Conservation (phyloP, 2,329 filamentous ascomycete species). For the Fonsecaea erecta region DNA sequence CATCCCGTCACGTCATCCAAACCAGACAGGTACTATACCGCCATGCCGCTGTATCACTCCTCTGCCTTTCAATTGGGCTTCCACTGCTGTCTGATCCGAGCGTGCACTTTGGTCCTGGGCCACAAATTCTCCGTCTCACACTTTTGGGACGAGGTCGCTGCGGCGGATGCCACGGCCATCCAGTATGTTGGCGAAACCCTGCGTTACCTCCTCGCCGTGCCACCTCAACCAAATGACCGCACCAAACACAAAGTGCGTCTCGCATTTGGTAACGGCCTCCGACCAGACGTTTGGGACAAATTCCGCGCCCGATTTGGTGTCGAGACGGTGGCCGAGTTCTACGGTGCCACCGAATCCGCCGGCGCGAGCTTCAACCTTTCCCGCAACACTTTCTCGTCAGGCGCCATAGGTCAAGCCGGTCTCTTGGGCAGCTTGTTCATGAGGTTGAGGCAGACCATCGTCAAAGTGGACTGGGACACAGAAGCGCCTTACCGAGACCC, state of each 20-base stretch:
- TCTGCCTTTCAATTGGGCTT: conserved; percentile 75
- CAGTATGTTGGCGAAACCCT: conserved; percentile 80
- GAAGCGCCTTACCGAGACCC: conserved; percentile 71
- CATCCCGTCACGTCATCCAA: conserved; percentile 42
- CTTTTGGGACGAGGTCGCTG: conserved; percentile 75
- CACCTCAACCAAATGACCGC: conserved; percentile 70
- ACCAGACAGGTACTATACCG: conserved; percentile 75
- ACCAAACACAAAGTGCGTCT: conserved; percentile 69
- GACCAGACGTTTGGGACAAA: conserved; percentile 81
- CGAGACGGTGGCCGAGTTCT: conserved; percentile 76
- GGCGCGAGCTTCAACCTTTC: conserved; percentile 73
- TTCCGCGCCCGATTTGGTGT: conserved; percentile 84
- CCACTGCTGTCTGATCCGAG: conserved; percentile 61
- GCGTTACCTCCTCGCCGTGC: conserved; percentile 72
- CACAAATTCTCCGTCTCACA: conserved; percentile 72
- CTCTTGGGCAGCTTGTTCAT: conserved; percentile 62
- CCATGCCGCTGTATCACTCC: conserved; percentile 88
- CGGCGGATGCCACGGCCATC: conserved; percentile 70
- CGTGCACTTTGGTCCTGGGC: conserved; percentile 71
- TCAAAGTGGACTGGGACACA: conserved; percentile 72
- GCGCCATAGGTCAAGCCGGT: conserved; percentile 77
- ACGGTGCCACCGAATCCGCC: conserved; percentile 75
- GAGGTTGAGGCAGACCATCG: conserved; percentile 59
- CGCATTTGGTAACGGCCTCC: conserved; percentile 82
- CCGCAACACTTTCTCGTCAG: conserved; percentile 72